These are phyloP conservation scores for Karstenula rhodostoma DNA, from an alignment of 2,329 filamentous ascomycete genomes.

Conservation along the genomic window DNA sequence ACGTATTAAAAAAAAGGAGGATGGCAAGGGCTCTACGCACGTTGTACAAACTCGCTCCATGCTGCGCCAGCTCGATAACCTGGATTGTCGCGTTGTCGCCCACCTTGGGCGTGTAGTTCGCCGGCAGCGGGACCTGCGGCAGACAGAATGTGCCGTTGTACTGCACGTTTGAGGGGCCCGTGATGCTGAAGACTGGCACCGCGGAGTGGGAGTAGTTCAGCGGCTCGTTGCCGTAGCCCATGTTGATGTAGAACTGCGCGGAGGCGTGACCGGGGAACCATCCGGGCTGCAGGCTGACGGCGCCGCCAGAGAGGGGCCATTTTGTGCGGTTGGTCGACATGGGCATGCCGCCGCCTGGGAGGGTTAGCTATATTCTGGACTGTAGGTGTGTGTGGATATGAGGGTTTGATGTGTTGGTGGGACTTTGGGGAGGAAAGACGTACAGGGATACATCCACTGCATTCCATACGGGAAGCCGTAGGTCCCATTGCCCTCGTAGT, in stretches of 20 bases:
- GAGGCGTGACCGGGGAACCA: slow-evolving; percentile 92
- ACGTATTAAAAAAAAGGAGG: no score
- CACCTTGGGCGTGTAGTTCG: slow-evolving; percentile 71
- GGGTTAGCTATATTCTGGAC: no score
- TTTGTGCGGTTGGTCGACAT: slow-evolving; percentile 83
- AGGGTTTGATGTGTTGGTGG: no score
- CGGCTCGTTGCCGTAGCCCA: slow-evolving; percentile 84
- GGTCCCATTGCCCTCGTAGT: slow-evolving; percentile 53
- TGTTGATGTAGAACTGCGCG: slow-evolving; percentile 88
- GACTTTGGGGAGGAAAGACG: slow-evolving; percentile 47
- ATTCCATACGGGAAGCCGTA: slow-evolving; percentile 80
- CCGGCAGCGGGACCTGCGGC: slow-evolving; percentile 85
- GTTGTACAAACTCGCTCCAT: slow-evolving; percentile 83
- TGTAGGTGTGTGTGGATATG: no score
- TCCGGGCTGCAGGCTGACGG: slow-evolving; percentile 88
- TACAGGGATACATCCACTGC: slow-evolving; percentile 97
- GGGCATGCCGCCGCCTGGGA: slow-evolving; percentile 80
- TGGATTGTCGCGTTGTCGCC: slow-evolving; percentile 95
- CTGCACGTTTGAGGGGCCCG: slow-evolving; percentile 81
- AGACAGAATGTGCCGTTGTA: slow-evolving; percentile 90
- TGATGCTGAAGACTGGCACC: slow-evolving; percentile 80
- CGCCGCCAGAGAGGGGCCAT: slow-evolving; percentile 89
- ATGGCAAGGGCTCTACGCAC: no score
- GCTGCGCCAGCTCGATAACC: slow-evolving; percentile 80
- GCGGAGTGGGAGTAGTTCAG: slow-evolving; percentile 88